Evolutionary conservation across 2,329 filamentous ascomycete genomes (phyloP).

Genomic region (Fragosphaeria purpurea): DNA sequence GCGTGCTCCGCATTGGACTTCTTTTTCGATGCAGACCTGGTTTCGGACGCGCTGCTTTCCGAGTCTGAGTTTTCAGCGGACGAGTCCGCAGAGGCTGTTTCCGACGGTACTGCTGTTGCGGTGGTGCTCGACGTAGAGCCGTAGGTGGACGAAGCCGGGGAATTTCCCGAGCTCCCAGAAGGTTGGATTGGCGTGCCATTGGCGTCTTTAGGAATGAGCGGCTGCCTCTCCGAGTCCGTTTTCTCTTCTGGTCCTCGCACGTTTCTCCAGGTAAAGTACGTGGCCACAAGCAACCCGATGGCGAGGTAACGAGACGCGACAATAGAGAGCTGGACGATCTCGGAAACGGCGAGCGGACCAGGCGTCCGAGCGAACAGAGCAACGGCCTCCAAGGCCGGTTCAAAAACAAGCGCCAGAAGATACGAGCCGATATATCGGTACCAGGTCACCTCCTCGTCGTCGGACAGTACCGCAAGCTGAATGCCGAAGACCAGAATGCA

Average conservation of each 20-base stretch:
- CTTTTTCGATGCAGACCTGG: conserved; percentile 12
- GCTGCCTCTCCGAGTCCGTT: conserved; percentile 34
- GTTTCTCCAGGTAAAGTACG: conserved; percentile 18
- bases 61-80: conserved; percentile 31
- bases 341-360: conserved; percentile 5
- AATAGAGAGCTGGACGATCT: conserved; percentile 22
- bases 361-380: conserved; percentile 11
- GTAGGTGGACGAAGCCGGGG: conserved; percentile 22
- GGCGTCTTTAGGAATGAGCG: conserved; percentile 40
- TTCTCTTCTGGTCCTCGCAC: conserved; percentile 7
- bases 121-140: conserved; percentile 27
- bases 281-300: conserved; percentile 24
- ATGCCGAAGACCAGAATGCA: conserved; percentile 56
- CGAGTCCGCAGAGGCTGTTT: not conserved
- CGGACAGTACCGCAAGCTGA: conserved; percentile 44
- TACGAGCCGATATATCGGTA: conserved; percentile 56
- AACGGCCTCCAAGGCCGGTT: conserved; percentile 32
- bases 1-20: conserved; percentile 23
- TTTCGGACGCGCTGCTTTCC: conserved; percentile 10
- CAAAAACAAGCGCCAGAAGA: conserved; percentile 46
- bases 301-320: conserved; percentile 24
- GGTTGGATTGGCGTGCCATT: conserved; percentile 9
- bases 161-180: conserved; percentile 3
- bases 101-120: conserved; percentile 9
- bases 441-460: conserved; percentile 42